Percentiles rank a stretch among this genome's conserved stretches.
These are phyloP conservation scores for Abrus precatorius DNA, from an alignment of 306 rosid genomes.

Conservation along the genomic window DNA sequence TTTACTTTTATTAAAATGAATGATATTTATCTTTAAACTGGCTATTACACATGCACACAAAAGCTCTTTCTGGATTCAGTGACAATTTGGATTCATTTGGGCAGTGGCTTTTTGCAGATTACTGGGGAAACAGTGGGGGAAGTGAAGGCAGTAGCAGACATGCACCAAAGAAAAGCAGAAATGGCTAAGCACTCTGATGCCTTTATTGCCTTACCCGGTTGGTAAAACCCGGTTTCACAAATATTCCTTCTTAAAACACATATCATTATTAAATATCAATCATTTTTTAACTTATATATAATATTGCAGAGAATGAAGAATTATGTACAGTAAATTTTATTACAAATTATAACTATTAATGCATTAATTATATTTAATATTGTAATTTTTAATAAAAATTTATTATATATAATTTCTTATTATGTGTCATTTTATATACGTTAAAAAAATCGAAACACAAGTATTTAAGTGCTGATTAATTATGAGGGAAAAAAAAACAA, in stretches of 20 bases:
- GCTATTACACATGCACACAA: background rate
- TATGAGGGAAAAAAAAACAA: background rate
- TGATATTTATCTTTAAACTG: too few species aligned
- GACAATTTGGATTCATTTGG: constrained; percentile 51
- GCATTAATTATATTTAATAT: too few species aligned
- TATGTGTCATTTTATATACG: too few species aligned
- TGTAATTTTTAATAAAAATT: too few species aligned
- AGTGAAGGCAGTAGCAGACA: constrained; percentile 97
- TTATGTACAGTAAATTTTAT: too few species aligned
- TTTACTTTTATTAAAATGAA: too few species aligned
- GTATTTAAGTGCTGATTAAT: background rate
- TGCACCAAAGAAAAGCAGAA: constrained; percentile 99
- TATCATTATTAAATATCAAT: too few species aligned
- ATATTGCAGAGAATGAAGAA: too few species aligned
- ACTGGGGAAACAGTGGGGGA: constrained; percentile 98
- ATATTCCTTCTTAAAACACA: constrained; percentile 6
- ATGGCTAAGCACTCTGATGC: constrained; percentile 98
- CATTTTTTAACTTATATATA: too few species aligned
- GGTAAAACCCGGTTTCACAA: constrained; percentile 44
- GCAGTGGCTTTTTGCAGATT: constrained; percentile 62
- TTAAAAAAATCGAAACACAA: too few species aligned
- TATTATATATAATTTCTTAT: too few species aligned
- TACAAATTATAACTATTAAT: too few species aligned
- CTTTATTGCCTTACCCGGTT: constrained; percentile 98
- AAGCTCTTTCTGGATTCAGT: constrained; percentile 38